These are phyloP conservation scores for Aspergillus sp. DNA, from an alignment of 2,329 filamentous ascomycete species.

Conservation along the genomic window DNA sequence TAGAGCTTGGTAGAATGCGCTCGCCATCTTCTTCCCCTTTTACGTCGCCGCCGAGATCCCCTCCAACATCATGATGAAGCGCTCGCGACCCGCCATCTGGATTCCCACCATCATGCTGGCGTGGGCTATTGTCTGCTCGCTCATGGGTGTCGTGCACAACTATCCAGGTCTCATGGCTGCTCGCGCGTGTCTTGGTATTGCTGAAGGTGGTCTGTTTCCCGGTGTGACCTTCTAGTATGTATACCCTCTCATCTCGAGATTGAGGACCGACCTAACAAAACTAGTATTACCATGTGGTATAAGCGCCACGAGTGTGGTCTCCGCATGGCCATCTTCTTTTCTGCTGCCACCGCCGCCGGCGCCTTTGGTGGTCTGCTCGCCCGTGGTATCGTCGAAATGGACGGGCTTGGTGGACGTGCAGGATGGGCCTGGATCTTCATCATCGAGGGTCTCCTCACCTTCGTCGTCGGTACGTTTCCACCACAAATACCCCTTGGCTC, in stretches of 20 bases:
- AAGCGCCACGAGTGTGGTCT: constrained; percentile 20
- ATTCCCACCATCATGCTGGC: constrained; percentile 56
- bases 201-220: constrained; percentile 40
- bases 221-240: constrained; percentile 20
- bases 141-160: constrained; percentile 58
- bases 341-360: constrained; percentile 19
- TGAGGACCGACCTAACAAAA: neutral
- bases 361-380: constrained; percentile 22
- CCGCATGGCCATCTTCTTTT: constrained; percentile 23
- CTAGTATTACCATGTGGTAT: constrained; percentile 20
- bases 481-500: no score
- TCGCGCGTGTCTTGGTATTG: constrained; percentile 54
- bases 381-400: constrained; percentile 16
- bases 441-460: constrained; percentile 18
- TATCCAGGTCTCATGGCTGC: constrained; percentile 56
- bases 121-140: constrained; percentile 36
- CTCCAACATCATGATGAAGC: constrained; percentile 51
- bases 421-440: constrained; percentile 22
- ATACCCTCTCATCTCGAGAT: neutral
- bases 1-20: neutral
- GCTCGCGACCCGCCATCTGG: constrained; percentile 56
- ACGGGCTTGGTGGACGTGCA: neutral
- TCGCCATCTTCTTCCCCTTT: constrained; percentile 48
- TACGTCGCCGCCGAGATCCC: constrained; percentile 47
- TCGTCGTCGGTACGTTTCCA: constrained; percentile 8